Base-by-base conservation (phyloP, 257 asterid genomes). In the Hygrophila difformis region DNA sequence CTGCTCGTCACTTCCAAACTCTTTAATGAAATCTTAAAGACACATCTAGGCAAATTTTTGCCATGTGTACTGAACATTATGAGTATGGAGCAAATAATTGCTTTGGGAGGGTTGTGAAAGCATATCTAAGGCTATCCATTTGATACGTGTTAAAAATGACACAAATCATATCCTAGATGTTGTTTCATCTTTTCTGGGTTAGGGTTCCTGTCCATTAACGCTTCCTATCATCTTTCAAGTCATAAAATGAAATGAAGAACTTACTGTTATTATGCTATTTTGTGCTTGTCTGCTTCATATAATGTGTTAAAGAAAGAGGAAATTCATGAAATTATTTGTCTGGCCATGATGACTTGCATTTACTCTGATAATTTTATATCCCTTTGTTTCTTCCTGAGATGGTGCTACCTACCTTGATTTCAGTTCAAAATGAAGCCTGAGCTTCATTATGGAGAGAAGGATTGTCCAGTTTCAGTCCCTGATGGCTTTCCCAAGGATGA, bases 401-500 rank as follows among this genome's bases (percentile, higher is more conserved):
- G 49, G 11, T 38, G 14, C 39, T 36, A 18, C 56, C 17, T 69
- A n/a, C n/a, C n/a, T 34, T 73, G 48, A 49, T 66, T 71, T 53
- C 83, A 91, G 99, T 86, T 86, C 76, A 91, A 78, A 75, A 67
- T 91, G 74, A 86, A 86, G 67, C 88, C 94, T 7, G 99, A 82
- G 73, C 72, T 91, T 77, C 99, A 86, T 54, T 91, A 80, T 31
- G 92, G 85, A 13, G 99, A 91, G 64, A 79, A 71, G 55, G 77
- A 72, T 68, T 91, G 99, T 66, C 99, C 95, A 4, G 69, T 82
- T 62, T 53, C 82, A 36, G 85, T 63, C 49, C 47, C 82, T 1
- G 89, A 82, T 47, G 70, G 75, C 64, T 91, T 91, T 63, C 98
- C 96, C 21, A 91, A 80, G 81, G 92, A 86, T 59, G 74, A 65